Percentiles rank a stretch among this genome's conserved stretches.
Evolutionary conservation across 2,329 filamentous ascomycete genomes (phyloP).

Genomic region (Aspergillus aculeatus): DNA sequence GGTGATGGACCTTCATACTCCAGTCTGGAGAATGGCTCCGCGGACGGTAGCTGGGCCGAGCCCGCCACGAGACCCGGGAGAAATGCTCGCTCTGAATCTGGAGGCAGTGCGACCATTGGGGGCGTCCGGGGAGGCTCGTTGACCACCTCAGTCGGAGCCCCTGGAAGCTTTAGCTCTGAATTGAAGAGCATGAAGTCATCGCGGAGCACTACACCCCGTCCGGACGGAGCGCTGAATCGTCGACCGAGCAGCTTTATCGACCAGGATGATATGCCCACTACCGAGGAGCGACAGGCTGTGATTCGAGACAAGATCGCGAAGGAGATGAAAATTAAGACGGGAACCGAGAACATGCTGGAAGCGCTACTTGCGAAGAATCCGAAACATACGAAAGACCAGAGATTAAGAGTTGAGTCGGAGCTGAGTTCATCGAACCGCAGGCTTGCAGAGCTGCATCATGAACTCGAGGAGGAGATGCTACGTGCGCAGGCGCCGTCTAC

Average conservation of each 20-base stretch:
- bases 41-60: constrained; percentile 41
- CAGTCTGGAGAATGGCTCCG: constrained; percentile 41
- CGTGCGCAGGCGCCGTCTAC: constrained; percentile 56
- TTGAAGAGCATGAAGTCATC: constrained; percentile 68
- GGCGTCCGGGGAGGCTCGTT: constrained; percentile 65
- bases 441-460: constrained; percentile 58
- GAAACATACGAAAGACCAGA: constrained; percentile 88
- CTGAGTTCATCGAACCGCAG: constrained; percentile 81
- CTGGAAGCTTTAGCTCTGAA: constrained; percentile 87
- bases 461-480: constrained; percentile 61
- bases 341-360: constrained; percentile 96
- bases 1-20: constrained; percentile 39
- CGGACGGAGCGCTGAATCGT: constrained; percentile 56
- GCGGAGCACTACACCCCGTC: constrained; percentile 59
- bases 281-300: constrained; percentile 71
- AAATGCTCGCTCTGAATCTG: constrained; percentile 55
- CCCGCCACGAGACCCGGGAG: constrained; percentile 31
- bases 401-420: constrained; percentile 78
- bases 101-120: constrained; percentile 61
- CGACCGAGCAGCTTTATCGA: constrained; percentile 51
- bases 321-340: constrained; percentile 96
- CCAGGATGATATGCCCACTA: constrained; percentile 59
- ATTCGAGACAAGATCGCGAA: constrained; percentile 86
- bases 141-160: constrained; percentile 66
- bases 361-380: constrained; percentile 91